Conservation (phyloP, 192 early-diverging fungal species). For the Backusella westeae region DNA sequence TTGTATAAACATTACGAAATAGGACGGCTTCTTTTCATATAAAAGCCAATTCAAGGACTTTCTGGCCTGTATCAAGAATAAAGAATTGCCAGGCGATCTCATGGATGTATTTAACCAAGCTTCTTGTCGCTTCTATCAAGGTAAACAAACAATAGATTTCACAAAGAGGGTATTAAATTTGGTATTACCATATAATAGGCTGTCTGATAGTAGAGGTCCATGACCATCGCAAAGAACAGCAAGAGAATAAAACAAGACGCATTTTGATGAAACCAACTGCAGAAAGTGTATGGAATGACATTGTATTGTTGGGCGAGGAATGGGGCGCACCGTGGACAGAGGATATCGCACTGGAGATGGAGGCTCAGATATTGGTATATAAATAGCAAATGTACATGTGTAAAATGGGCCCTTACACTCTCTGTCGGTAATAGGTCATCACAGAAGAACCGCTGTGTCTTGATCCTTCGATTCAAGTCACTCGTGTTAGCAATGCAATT, state of each 20-base stretch:
- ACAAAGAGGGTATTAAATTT: not conserved
- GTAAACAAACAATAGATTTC: slow-evolving; percentile 12
- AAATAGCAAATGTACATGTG: slow-evolving; percentile 46
- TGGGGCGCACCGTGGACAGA: slow-evolving; percentile 45
- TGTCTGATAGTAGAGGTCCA: slow-evolving; percentile 69
- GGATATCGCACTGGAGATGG: slow-evolving; percentile 58
- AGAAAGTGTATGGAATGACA: slow-evolving; percentile 55
- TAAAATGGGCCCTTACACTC: not conserved
- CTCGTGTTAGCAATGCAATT: slow-evolving; percentile 67
- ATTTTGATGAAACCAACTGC: slow-evolving; percentile 46
- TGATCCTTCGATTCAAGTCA: slow-evolving; percentile 68
- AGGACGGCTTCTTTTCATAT: slow-evolving; percentile 55
- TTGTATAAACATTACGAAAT: not conserved
- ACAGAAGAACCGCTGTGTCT: slow-evolving; percentile 66
- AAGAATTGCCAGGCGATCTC: slow-evolving; percentile 58
- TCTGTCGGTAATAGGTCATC: slow-evolving; percentile 39
- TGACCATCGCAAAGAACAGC: slow-evolving; percentile 51
- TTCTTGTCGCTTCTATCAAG: slow-evolving; percentile 51
- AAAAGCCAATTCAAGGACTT: slow-evolving; percentile 59
- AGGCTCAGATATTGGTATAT: slow-evolving; percentile 59
- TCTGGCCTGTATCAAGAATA: slow-evolving; percentile 47
- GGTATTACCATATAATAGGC: slow-evolving; percentile 42
- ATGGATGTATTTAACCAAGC: slow-evolving; percentile 66
- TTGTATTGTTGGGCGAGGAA: slow-evolving; percentile 46
- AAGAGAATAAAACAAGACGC: slow-evolving; percentile 28